Evolutionary conservation across 192 early-diverging fungal genomes (phyloP).

Genomic region (Gorgonomyces haynaldii): DNA sequence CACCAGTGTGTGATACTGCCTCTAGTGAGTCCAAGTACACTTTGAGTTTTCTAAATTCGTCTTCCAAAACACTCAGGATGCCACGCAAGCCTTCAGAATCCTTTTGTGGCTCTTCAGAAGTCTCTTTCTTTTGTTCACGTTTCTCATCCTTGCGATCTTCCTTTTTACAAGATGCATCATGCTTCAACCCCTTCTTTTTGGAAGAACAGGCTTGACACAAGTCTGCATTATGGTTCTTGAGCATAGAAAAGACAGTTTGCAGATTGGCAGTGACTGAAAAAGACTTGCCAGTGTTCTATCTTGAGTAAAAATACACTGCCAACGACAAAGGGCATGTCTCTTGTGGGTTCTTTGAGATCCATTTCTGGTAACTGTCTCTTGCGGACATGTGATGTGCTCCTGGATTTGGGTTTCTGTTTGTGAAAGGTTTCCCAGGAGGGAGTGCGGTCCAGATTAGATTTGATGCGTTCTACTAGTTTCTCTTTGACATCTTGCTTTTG

Average conservation of each 20-base stretch:
- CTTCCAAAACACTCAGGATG: conserved; percentile 24
- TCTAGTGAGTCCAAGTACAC: conserved; percentile 14
- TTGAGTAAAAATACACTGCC: conserved; percentile 29
- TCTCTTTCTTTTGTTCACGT: conserved; percentile 1
- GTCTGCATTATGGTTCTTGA: conserved; percentile 43
- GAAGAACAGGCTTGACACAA: conserved; percentile 45
- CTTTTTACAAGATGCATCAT: neutral
- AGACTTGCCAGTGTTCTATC: conserved; percentile 37
- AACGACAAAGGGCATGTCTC: conserved; percentile 47
- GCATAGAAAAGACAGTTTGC: conserved; percentile 42
- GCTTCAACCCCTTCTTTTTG: conserved; percentile 7
- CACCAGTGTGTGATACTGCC: conserved; percentile 34
- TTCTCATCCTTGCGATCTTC: neutral
- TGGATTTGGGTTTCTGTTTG: no score
- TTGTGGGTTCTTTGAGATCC: neutral
- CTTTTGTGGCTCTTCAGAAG: neutral
- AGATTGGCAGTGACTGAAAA: conserved; percentile 50
- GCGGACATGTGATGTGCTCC: no score
- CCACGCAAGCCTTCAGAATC: conserved; percentile 7
- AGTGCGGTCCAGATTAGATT: no score
- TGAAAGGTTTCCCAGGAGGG: no score
- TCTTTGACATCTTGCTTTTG: no score
- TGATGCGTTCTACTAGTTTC: no score
- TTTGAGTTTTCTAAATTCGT: conserved; percentile 27
- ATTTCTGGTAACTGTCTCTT: no score